These are phyloP conservation scores for Scleromitrula shiraiana DNA, from an alignment of 2,329 filamentous ascomycete species.

Conservation along the genomic window DNA sequence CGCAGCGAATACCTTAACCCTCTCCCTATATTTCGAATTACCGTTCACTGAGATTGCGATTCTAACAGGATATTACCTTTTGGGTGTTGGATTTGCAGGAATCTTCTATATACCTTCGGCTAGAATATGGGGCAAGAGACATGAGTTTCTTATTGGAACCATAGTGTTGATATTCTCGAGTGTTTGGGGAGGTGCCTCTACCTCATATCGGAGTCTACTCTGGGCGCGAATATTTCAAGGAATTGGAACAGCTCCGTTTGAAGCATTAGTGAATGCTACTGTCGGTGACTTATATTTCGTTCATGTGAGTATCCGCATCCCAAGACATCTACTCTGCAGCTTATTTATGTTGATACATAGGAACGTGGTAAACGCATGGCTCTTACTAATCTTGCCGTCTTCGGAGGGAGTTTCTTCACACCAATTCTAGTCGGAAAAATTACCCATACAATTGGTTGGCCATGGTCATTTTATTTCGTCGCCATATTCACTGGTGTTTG, in stretches of 20 bases:
- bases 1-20: slow-evolving; percentile 76
- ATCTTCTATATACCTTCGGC: slow-evolving; percentile 82
- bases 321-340: neutral
- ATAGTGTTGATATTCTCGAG: slow-evolving; percentile 65
- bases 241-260: slow-evolving; percentile 78
- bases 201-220: slow-evolving; percentile 63
- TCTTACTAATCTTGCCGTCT: slow-evolving; percentile 61
- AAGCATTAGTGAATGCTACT: slow-evolving; percentile 79
- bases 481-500: slow-evolving; percentile 71
- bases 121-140: slow-evolving; percentile 86
- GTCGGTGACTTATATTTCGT: slow-evolving; percentile 90
- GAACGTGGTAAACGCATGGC: slow-evolving; percentile 83
- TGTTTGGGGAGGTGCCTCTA: slow-evolving; percentile 64
- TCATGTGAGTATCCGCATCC: slow-evolving; percentile 47
- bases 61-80: slow-evolving; percentile 79
- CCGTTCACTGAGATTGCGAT: slow-evolving; percentile 71
- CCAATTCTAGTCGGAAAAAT: slow-evolving; percentile 90
- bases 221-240: slow-evolving; percentile 81
- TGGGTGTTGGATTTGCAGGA: slow-evolving; percentile 73
- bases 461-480: slow-evolving; percentile 83
- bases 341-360: slow-evolving; percentile 29
- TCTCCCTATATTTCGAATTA: slow-evolving; percentile 57
- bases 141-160: slow-evolving; percentile 74
- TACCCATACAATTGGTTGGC: slow-evolving; percentile 66
- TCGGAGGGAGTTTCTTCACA: slow-evolving; percentile 66